These are phyloP conservation scores for Xylona heveae DNA, from an alignment of 495 filamentous ascomycete species.

Conservation along the genomic window DNA sequence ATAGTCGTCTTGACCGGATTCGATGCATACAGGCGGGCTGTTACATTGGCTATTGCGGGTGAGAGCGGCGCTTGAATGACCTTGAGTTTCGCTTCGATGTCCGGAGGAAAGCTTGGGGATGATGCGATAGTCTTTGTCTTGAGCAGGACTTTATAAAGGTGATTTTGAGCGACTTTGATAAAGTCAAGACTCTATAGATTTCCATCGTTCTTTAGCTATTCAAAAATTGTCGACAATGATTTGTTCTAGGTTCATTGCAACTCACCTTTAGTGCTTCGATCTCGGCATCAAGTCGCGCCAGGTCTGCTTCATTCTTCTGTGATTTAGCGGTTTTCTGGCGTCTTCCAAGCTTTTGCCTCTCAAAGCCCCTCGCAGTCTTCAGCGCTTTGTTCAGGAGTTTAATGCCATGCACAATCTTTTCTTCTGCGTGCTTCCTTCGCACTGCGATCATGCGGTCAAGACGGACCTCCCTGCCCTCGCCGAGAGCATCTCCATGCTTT, in stretches of 20 bases:
- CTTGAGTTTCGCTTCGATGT: slow-evolving; percentile 9
- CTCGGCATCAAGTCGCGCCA: slow-evolving; percentile 44
- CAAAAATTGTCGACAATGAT: too few species aligned
- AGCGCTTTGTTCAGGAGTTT: slow-evolving; percentile 43
- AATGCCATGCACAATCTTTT: slow-evolving; percentile 34
- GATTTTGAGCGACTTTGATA: slow-evolving; percentile 35
- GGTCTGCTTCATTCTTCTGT: slow-evolving; percentile 22
- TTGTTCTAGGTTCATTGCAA: too few species aligned
- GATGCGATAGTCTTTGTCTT: slow-evolving; percentile 49
- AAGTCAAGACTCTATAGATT: slow-evolving; percentile 36
- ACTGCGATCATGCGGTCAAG: too few species aligned
- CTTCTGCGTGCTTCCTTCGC: slow-evolving; percentile 18
- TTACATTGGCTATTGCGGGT: slow-evolving; percentile 40
- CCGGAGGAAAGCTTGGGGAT: slow-evolving; percentile 20
- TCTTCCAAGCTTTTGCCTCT: slow-evolving; percentile 70
- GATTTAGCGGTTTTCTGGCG: slow-evolving; percentile 42
- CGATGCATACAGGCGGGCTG: slow-evolving; percentile 58
- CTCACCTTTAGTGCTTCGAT: slow-evolving; percentile 52
- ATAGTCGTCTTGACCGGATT: slow-evolving; percentile 50
- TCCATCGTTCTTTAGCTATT: too few species aligned
- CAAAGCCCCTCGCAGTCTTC: slow-evolving; percentile 67
- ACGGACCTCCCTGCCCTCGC: too few species aligned
- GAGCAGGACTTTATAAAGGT: slow-evolving; percentile 55
- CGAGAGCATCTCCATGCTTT: too few species aligned
- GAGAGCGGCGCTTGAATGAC: not conserved